Evolutionary conservation across 257 asterid genomes (phyloP), one percentile per base, ranked within the genome.

Genomic region (Solanum paucissectum): DNA sequence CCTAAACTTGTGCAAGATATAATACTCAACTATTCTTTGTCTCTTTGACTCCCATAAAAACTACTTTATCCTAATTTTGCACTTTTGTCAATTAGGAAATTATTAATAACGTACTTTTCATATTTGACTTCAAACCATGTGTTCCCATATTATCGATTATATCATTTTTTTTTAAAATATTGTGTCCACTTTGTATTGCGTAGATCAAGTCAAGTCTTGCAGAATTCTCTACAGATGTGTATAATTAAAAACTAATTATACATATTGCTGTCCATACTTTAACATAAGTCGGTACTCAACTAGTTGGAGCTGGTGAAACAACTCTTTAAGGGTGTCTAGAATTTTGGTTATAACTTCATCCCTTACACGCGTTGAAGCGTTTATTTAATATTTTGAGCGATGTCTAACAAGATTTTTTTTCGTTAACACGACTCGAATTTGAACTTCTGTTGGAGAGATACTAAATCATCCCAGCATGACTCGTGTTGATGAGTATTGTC

Each of bases 71-170:
- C 8, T 12, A 44, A 44, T 25, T 16, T 44, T 8, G 37, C 83
- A 76, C 36, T 79, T 79, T 32, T 72, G 66, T 79, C 84, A 79
- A 79, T 44, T 44, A 79, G 16, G 84, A 44, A 25, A 14, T 79
- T 5, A 27, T 79, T 79, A 79, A 25, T 44, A 25, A 79, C 58
- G 46, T 37, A 75, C 64, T 79, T 79, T 79, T 79, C 9, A 79
- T 79, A 40, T 44, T 79, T 79, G 64, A 79, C 64, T 27, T 44
- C 66, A 40, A 76, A n/a, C 60, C 84, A 12, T n/a, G 62, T 40
- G 60, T n/a, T n/a, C 58, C 33, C 33, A 76, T 76, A 76, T n/a
- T 38, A 10, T 6, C 58, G 83, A 75, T 75, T 75, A 37, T 16
- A 69, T 73, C 16, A 12, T 27, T 11, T 33, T 11, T 2, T 3